Conservation (phyloP, 2,329 filamentous ascomycete species). For the Claviceps maximensis region DNA sequence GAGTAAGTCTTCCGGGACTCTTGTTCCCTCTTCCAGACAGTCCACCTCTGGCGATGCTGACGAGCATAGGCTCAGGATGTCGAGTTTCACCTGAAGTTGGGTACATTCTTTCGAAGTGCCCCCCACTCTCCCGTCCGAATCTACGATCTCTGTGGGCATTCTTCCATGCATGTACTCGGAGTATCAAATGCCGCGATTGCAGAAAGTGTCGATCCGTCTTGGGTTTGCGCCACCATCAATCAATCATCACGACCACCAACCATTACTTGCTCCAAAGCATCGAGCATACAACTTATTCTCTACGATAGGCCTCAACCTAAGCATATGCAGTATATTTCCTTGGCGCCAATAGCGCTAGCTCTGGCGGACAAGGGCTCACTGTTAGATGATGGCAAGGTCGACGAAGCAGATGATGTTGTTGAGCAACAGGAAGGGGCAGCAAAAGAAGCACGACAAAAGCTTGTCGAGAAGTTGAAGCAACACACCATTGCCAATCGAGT, state of each 20-base stretch:
- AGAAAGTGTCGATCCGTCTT: conserved; percentile 46
- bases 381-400: conserved; percentile 19
- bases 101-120: conserved; percentile 71
- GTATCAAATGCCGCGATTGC: conserved; percentile 53
- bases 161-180: conserved; percentile 75
- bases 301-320: conserved; percentile 77
- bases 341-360: conserved; percentile 77
- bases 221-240: conserved; percentile 49
- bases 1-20: conserved; percentile 41
- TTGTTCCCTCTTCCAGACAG: neutral
- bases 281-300: conserved; percentile 74
- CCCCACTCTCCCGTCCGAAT: conserved; percentile 69
- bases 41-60: neutral
- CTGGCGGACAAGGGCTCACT: conserved; percentile 56
- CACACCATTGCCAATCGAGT: conserved; percentile 72
- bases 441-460: conserved; percentile 46
- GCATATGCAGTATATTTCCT: conserved; percentile 92
- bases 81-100: conserved; percentile 73
- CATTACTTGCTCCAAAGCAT: conserved; percentile 57
- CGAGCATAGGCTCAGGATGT: conserved; percentile 55
- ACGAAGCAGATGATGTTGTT: conserved; percentile 57
- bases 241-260: conserved; percentile 45
- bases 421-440: conserved; percentile 46
- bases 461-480: conserved; percentile 76
- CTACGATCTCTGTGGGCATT: conserved; percentile 70